A percentile compares a stretch with the other conserved stretches of the same genome.
These are phyloP conservation scores for Kalmusia sp. DNA, from an alignment of 2,329 filamentous ascomycete species.

Conservation along the genomic window DNA sequence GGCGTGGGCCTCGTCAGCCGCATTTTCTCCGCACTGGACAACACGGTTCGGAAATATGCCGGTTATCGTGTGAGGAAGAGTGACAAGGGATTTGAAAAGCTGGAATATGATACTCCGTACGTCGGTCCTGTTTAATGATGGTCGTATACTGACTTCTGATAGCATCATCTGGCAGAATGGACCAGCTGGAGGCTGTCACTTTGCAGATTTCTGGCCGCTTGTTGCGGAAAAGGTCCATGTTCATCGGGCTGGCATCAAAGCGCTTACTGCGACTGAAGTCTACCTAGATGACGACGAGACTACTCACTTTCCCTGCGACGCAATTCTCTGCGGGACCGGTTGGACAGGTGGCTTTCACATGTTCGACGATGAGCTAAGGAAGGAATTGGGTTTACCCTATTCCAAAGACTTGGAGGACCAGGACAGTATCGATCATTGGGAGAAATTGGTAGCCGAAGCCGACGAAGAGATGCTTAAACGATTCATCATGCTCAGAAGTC, in stretches of 20 bases:
- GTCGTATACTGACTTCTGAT: background rate
- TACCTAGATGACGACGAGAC: constrained; percentile 15
- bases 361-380: constrained; percentile 12
- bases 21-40: constrained; percentile 9
- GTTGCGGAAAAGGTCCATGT: constrained; percentile 32
- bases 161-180: constrained; percentile 31
- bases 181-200: constrained; percentile 25
- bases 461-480: constrained; percentile 8
- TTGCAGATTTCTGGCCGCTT: constrained; percentile 30
- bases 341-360: constrained; percentile 19
- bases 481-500: constrained; percentile 19
- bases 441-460: constrained; percentile 11
- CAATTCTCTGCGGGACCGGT: constrained; percentile 36
- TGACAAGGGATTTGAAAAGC: constrained; percentile 20
- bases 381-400: constrained; percentile 15
- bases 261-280: constrained; percentile 14
- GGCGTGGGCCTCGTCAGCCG: constrained; percentile 13
- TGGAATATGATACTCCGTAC: constrained; percentile 20
- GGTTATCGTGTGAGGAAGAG: constrained; percentile 18
- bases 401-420: background rate
- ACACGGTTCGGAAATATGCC: constrained; percentile 6
- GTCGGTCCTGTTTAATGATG: background rate
- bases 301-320: constrained; percentile 25
- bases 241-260: constrained; percentile 23
- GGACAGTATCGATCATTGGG: constrained; percentile 16